A percentile compares a stretch with the other conserved stretches of the same genome.
phyloP scores from a whole-genome alignment of 2,329 filamentous ascomycete species.

The Paracoccidioides lutzii region DNA sequence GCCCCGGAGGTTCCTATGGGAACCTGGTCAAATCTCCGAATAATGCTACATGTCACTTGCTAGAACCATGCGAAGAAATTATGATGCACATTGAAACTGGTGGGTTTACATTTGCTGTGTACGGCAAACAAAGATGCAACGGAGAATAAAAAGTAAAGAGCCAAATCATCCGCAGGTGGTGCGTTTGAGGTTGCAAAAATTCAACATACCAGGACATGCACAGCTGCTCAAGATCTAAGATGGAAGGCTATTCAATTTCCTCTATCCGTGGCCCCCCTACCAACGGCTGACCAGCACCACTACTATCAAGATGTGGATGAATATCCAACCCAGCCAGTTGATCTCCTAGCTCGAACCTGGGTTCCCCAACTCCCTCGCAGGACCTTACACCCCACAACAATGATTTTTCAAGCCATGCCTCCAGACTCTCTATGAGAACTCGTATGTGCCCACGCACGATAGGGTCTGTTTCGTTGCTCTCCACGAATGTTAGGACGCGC shows the following conservation, averaged over 20 bases:
- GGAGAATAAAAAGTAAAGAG: background rate
- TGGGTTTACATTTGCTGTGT: background rate
- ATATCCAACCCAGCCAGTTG: slow-evolving; percentile 27
- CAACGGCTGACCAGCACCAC: slow-evolving; percentile 12
- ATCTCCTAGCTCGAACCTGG: slow-evolving; percentile 24
- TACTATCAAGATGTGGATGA: slow-evolving; percentile 16
- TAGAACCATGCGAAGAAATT: too few relatives aligned
- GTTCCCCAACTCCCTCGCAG: slow-evolving; percentile 11
- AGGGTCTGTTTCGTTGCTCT: slow-evolving; percentile 25
- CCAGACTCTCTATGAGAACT: slow-evolving; percentile 28
- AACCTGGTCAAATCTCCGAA: too few relatives aligned
- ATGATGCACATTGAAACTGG: too few relatives aligned
- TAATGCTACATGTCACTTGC: too few relatives aligned
- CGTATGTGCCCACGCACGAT: slow-evolving; percentile 30
- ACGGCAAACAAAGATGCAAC: background rate
- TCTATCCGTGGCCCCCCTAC: slow-evolving; percentile 24
- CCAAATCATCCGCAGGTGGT: background rate
- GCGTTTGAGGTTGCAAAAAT: background rate
- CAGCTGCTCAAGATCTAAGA: too few relatives aligned
- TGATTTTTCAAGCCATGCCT: slow-evolving; percentile 32
- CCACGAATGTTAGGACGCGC: slow-evolving; percentile 25
- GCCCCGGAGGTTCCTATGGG: too few relatives aligned
- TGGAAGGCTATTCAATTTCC: slow-evolving; percentile 27
- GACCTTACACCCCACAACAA: slow-evolving; percentile 27
- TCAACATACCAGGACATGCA: background rate